A percentile compares a stretch with the other conserved stretches of the same genome.
phyloP scores from a whole-genome alignment of 202 grass and related monocot species.

The Musa balbisiana region DNA sequence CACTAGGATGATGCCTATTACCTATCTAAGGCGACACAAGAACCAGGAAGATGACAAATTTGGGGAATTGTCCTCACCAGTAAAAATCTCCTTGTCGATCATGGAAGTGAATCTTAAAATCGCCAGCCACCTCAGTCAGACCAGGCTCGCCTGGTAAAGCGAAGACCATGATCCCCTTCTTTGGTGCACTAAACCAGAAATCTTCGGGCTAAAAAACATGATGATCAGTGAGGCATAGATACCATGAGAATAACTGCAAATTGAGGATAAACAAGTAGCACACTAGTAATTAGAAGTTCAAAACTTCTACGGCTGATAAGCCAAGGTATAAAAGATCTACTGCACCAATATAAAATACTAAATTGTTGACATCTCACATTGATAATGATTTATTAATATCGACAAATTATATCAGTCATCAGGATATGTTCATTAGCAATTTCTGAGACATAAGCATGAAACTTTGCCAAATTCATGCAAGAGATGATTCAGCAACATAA shows the following conservation, averaged over 20 bases:
- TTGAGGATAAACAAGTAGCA: neutral
- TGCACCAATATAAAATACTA: neutral
- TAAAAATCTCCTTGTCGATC: slow-evolving; percentile 97
- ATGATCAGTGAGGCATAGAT: neutral
- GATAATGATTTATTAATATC: no score
- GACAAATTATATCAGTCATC: no score
- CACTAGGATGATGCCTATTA: neutral
- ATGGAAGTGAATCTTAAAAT: slow-evolving; percentile 97
- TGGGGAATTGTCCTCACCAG: slow-evolving; percentile 44
- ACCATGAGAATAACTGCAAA: neutral
- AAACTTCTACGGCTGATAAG: no score
- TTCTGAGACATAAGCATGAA: no score
- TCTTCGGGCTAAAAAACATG: slow-evolving; percentile 79
- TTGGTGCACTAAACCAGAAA: slow-evolving; percentile 97
- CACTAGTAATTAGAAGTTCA: neutral
- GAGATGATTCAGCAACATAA: no score
- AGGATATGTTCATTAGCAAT: no score
- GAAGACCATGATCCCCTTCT: slow-evolving; percentile 97
- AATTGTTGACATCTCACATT: no score
- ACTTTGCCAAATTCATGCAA: no score
- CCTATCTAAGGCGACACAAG: no score
- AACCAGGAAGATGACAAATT: neutral
- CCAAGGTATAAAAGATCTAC: no score
- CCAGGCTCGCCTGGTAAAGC: slow-evolving; percentile 91
- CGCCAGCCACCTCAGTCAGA: slow-evolving; percentile 73